Conservation (phyloP, 2,329 filamentous ascomycete genomes). For the Cladosporium colombiae region DNA sequence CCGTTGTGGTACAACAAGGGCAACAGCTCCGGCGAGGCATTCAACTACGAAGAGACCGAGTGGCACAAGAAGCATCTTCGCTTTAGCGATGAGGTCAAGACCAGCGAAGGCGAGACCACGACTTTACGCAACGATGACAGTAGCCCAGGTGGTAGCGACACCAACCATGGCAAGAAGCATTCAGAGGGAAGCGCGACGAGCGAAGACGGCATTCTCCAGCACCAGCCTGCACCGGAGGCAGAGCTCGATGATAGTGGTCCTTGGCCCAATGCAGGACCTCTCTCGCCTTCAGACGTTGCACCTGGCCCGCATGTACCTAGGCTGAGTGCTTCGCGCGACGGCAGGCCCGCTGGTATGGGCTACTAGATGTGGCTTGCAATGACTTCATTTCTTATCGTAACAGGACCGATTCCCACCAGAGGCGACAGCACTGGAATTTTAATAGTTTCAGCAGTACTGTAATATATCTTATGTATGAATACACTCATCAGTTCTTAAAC, state of each 20-base stretch:
- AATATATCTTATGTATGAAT: neutral
- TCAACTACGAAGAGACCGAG: constrained; percentile 45
- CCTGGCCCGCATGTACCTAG: constrained; percentile 11
- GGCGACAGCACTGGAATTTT: neutral
- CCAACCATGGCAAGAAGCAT: neutral
- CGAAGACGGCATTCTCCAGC: constrained; percentile 3
- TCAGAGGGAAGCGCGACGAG: constrained; percentile 1
- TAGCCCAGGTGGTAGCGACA: constrained; percentile 44
- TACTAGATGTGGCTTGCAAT: neutral
- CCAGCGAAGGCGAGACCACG: constrained; percentile 29
- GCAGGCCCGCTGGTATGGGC: neutral
- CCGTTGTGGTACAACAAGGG: constrained; percentile 59
- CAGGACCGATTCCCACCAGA: neutral
- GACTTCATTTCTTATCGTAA: neutral
- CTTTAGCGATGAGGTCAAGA: constrained; percentile 32
- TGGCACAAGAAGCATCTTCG: constrained; percentile 38
- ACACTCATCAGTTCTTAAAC: neutral
- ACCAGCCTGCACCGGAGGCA: neutral
- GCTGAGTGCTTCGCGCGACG: constrained; percentile 9
- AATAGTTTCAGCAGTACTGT: neutral
- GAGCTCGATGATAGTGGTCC: constrained; percentile 14
- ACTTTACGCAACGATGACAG: constrained; percentile 21
- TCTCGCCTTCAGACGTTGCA: neutral
- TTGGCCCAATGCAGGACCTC: constrained; percentile 7
- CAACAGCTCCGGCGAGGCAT: constrained; percentile 57